Conservation (phyloP, 257 asterid species). For the Solanum gandarillasii region DNA sequence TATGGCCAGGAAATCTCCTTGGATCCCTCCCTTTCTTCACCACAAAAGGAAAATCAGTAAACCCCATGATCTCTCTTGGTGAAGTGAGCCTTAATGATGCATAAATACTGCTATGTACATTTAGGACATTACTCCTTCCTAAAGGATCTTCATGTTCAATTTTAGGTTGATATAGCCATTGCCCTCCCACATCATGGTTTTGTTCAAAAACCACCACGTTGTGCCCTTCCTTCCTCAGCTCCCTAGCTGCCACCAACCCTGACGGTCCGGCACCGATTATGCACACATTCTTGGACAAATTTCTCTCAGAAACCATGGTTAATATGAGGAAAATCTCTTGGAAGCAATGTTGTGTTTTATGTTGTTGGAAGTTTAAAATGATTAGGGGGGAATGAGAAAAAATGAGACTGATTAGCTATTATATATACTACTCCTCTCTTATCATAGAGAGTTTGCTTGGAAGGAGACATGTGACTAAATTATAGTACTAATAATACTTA, state of each 20-base stretch:
- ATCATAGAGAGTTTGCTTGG: neutral
- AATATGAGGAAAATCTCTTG: neutral
- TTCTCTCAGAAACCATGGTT: slow-evolving; percentile 29
- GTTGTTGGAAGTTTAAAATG: neutral
- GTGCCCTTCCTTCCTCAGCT: slow-evolving; percentile 72
- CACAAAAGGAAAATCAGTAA: slow-evolving; percentile 65
- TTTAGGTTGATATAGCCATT: slow-evolving; percentile 64
- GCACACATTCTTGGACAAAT: slow-evolving; percentile 41
- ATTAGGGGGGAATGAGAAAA: neutral
- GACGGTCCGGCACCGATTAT: slow-evolving; percentile 83
- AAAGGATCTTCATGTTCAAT: slow-evolving; percentile 47
- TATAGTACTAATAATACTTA: too few relatives aligned
- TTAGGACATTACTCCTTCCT: slow-evolving; percentile 17
- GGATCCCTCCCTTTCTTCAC: slow-evolving; percentile 49
- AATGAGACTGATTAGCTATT: neutral
- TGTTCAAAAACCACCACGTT: slow-evolving; percentile 70
- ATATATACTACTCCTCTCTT: neutral
- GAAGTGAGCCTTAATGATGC: slow-evolving; percentile 52
- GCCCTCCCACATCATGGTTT: slow-evolving; percentile 80
- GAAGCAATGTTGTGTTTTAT: neutral
- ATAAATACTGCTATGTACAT: slow-evolving; percentile 67
- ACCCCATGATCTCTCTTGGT: slow-evolving; percentile 79
- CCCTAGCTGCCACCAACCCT: slow-evolving; percentile 80
- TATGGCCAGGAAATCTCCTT: slow-evolving; percentile 82
- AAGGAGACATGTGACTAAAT: neutral